These are phyloP conservation scores for Verbascum thapsus DNA, from an alignment of 257 asterid species.

Conservation along the genomic window DNA sequence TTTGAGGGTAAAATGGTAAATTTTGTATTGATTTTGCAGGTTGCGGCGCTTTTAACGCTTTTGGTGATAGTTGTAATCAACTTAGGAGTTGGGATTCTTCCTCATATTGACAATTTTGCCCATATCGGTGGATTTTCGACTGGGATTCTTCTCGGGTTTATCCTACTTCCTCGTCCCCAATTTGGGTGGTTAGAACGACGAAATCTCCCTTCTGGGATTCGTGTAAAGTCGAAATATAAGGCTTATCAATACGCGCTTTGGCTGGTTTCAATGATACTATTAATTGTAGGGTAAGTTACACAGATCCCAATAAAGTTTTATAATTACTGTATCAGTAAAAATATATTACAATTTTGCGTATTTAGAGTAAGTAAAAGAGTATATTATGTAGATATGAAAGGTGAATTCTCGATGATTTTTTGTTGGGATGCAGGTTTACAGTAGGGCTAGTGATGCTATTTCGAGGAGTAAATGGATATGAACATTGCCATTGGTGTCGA, in stretches of 20 bases:
- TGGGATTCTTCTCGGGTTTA: conserved; percentile 84
- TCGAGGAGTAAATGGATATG: conserved; percentile 68
- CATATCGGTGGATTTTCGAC: conserved; percentile 91
- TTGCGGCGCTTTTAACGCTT: conserved; percentile 72
- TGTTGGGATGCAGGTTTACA: conserved; percentile 50
- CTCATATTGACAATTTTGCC: conserved; percentile 83
- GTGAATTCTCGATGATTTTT: too few species aligned
- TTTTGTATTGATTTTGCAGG: conserved; percentile 36
- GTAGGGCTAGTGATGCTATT: conserved; percentile 72
- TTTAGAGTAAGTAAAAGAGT: too few species aligned
- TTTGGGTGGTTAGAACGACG: conserved; percentile 80
- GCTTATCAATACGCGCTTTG: conserved; percentile 65
- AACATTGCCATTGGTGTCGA: conserved; percentile 84
- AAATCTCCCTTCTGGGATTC: conserved; percentile 53
- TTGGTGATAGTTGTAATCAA: conserved; percentile 65
- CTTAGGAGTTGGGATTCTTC: conserved; percentile 80
- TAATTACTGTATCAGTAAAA: too few species aligned
- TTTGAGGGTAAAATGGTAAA: neutral
- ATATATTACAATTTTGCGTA: too few species aligned
- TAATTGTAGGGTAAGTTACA: conserved; percentile 64
- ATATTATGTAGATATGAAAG: too few species aligned
- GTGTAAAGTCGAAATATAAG: conserved; percentile 64
- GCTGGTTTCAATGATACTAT: conserved; percentile 53
- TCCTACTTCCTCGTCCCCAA: conserved; percentile 82
- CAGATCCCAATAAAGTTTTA: too few species aligned